These are phyloP conservation scores for Globisporangium nodosum DNA, from an alignment of 352 stramenopile genomes.

Conservation along the genomic window DNA sequence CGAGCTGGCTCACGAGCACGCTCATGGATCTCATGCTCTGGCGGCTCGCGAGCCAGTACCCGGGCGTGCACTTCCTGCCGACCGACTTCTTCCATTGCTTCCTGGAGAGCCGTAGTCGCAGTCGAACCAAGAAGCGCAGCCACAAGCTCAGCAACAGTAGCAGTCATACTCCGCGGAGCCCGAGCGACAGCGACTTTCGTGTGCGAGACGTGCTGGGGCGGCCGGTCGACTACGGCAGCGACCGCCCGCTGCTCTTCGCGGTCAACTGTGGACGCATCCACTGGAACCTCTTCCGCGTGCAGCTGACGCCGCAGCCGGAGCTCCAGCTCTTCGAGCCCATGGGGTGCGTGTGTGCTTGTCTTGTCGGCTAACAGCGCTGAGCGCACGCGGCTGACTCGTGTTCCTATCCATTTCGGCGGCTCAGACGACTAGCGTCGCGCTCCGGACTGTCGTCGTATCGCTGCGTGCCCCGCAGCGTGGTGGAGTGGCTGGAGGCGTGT, in stretches of 20 bases:
- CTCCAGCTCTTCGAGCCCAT: conserved; percentile 89
- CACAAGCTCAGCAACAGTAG: neutral
- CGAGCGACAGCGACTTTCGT: conserved; percentile 2
- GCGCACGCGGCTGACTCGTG: too few species aligned
- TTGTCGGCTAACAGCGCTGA: neutral
- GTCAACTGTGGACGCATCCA: conserved; percentile 79
- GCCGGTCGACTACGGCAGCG: conserved; percentile 45
- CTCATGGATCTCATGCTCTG: conserved; percentile 85
- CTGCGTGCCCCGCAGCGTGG: conserved; percentile 68
- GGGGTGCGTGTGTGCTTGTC: conserved; percentile 26
- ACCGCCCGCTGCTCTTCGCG: conserved; percentile 74
- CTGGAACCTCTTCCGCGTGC: conserved; percentile 86
- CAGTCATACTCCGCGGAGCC: neutral
- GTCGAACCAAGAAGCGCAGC: conserved; percentile 4
- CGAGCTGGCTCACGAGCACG: conserved; percentile 78
- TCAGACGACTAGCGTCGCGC: conserved; percentile 42
- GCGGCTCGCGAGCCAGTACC: conserved; percentile 72
- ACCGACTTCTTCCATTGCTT: conserved; percentile 81
- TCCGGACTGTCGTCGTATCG: conserved; percentile 55
- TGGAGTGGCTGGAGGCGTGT: conserved; percentile 81
- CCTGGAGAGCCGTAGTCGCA: conserved; percentile 22
- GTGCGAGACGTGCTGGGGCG: conserved; percentile 72
- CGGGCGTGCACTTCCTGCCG: conserved; percentile 70
- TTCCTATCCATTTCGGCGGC: too few species aligned
- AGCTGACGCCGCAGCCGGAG: conserved; percentile 52